A percentile compares a stretch with the other conserved stretches of the same genome.
phyloP scores from a whole-genome alignment of 2,329 filamentous ascomycete species.

The Aspergillus unguis region DNA sequence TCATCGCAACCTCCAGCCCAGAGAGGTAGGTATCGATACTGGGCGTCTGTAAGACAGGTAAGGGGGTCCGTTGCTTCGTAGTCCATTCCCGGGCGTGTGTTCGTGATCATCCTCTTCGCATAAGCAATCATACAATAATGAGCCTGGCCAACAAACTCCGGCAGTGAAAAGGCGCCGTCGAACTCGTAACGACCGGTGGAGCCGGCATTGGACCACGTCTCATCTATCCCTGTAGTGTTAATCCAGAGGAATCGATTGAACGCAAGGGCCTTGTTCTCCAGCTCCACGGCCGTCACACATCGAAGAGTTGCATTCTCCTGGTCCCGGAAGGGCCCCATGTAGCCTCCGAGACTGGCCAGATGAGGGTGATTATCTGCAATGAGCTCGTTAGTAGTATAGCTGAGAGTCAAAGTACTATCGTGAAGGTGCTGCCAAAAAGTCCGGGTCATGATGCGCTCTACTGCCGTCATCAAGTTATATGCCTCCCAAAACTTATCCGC shows the following conservation, averaged over 20 bases:
- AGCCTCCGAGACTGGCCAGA: conserved; percentile 13
- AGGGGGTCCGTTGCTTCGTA: conserved; percentile 40
- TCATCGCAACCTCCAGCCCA: conserved; percentile 62
- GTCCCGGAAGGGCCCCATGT: conserved; percentile 7
- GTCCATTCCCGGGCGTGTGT: conserved; percentile 10
- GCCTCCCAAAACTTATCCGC: not conserved
- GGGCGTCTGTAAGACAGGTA: conserved; percentile 53
- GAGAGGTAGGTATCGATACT: conserved; percentile 62
- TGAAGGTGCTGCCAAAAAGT: conserved; percentile 17
- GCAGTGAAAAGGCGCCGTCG: conserved; percentile 14
- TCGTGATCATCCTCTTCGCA: conserved; percentile 17
- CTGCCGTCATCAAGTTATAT: conserved; percentile 8
- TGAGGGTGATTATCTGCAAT: not conserved
- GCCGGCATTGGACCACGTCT: no score
- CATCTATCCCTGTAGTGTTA: not conserved
- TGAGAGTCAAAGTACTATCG: not conserved
- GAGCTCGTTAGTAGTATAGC: no score
- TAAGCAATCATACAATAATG: conserved; percentile 16
- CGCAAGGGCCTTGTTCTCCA: not conserved
- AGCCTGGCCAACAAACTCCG: conserved; percentile 20
- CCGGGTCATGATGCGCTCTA: conserved; percentile 14
- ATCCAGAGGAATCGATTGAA: conserved; percentile 1
- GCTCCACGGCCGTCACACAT: not conserved
- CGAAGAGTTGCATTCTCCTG: conserved; percentile 12
- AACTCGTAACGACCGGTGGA: not conserved